A percentile compares a stretch with the other conserved stretches of the same genome.
Evolutionary conservation across 1,284 basidiomycete species (phyloP).

Genomic region (Rhodotorula sp.): DNA sequence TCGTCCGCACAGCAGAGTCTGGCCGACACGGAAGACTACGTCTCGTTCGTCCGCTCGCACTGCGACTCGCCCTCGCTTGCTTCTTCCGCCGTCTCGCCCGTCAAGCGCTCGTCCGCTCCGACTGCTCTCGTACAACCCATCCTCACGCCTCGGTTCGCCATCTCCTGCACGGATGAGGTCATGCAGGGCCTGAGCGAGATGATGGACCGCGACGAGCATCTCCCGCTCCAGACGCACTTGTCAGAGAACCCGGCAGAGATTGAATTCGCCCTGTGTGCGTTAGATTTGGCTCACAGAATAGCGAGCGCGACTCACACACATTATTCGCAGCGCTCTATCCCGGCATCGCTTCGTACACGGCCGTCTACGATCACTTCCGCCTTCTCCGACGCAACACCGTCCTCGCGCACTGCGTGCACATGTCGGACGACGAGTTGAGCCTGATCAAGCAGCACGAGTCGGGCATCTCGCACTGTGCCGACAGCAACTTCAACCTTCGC

Average conservation of each 20-base stretch:
- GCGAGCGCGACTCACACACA: neutral
- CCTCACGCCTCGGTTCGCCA: constrained; percentile 91
- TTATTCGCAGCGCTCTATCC: constrained; percentile 44
- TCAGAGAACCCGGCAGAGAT: constrained; percentile 83
- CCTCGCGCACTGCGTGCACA: constrained; percentile 84
- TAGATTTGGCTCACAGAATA: accelerated
- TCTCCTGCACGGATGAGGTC: constrained; percentile 80
- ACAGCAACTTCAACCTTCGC: constrained; percentile 76
- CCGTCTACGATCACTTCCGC: constrained; percentile 76
- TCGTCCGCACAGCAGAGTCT: constrained; percentile 59
- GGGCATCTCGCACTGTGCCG: constrained; percentile 90
- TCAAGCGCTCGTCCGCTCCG: constrained; percentile 14
- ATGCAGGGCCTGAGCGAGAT: constrained; percentile 66
- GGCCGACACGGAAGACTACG: constrained; percentile 63
- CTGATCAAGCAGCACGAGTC: constrained; percentile 68
- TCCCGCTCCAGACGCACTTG: constrained; percentile 90
- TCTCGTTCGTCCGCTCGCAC: constrained; percentile 63
- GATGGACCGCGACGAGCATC: constrained; percentile 49
- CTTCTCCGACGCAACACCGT: constrained; percentile 79
- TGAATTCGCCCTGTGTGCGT: constrained; percentile 48
- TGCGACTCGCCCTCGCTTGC: constrained; percentile 20
- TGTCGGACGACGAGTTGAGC: constrained; percentile 69
- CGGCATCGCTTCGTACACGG: constrained; percentile 49
- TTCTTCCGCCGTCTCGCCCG: neutral
- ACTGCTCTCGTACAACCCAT: constrained; percentile 75